Base-by-base conservation (phyloP, 202 grass and related monocot species). In the Schoenoplectus tabernaemontani region DNA sequence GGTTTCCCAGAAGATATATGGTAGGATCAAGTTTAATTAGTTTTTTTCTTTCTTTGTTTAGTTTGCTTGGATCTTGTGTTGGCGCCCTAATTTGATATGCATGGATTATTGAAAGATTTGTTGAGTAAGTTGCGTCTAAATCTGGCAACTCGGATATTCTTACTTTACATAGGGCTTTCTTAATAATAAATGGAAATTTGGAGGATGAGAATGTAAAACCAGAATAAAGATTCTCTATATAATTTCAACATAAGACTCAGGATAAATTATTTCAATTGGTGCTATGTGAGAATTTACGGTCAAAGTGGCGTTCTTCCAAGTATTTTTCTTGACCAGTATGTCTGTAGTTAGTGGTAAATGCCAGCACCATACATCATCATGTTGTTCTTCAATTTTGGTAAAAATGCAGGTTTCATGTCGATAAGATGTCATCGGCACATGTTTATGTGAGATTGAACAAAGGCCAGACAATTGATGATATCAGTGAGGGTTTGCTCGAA, bases 391-490 rank as follows among this genome's bases (percentile, higher is more conserved):
- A 2, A 80, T 36, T 78, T 60, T 17, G 19, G 1, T 20, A 7
- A 57, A 24, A 78, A 44, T 80, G 58, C 71, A 99, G 96, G 96
- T 99, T 96, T 74, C 96, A 99, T 87, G 92, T 99, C 43, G 96
- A 99, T 83, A 99, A 99, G 90, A 99, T 99, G 91, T 99, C 96
- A 34, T 99, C 96, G 57, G 96, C 96, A 32, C 96, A 99, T 91
- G 96, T 99, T 56, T 99, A 99, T 84, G 63, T 99, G 84, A 90
- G 96, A 86, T 62, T 99, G 59, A 96, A 99, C 86, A 99, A 93
- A 85, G 92, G 96, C 74, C 92, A 99, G 71, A 88, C 92, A 66
- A 91, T 99, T 78, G 96, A 99, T 91, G 90, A 92, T 71, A 96
- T 99, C 48, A 93, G 86, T 39, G 96, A 99, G 88, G 92, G 85